A percentile compares a stretch with the other conserved stretches of the same genome.
phyloP scores from a whole-genome alignment of 1,139 yeast species.

The Yarrowia galli region DNA sequence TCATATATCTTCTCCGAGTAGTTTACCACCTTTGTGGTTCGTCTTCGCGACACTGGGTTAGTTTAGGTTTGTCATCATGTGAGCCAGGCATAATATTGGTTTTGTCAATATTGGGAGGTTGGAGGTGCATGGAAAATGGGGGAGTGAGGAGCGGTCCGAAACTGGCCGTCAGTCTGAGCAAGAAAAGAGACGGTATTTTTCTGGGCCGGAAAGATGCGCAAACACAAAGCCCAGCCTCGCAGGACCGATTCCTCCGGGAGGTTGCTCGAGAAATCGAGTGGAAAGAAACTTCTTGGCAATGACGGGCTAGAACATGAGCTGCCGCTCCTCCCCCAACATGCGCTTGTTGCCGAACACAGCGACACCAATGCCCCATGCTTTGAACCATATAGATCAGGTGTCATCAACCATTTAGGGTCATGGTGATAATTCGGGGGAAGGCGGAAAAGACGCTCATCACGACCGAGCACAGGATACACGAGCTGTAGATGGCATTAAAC shows the following conservation, averaged over 20 bases:
- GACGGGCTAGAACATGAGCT: neutral
- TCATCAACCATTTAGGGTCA: constrained; percentile 7
- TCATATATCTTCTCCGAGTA: constrained; percentile 34
- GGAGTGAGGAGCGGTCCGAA: constrained; percentile 4
- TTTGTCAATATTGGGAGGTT: constrained; percentile 27
- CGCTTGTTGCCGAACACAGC: constrained; percentile 26
- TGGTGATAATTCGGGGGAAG: constrained; percentile 14
- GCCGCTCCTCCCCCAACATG: neutral
- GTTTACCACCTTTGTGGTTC: constrained; percentile 35
- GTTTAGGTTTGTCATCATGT: constrained; percentile 22
- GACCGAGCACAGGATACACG: neutral
- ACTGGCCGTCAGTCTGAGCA: neutral
- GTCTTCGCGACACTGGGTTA: constrained; percentile 37
- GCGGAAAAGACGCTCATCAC: neutral
- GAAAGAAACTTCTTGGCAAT: neutral
- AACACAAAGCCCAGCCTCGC: neutral
- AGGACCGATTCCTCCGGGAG: neutral
- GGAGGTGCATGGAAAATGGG: constrained; percentile 32
- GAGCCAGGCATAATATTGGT: constrained; percentile 16
- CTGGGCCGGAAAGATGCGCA: neutral
- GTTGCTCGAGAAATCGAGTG: neutral
- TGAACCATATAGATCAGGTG: constrained; percentile 23
- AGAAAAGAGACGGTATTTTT: constrained; percentile 8
- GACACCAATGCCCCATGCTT: constrained; percentile 21
- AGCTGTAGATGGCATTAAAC: constrained; percentile 10